Evolutionary conservation across 805 yeast species (phyloP).

Genomic region (Naumovozyma castellii): DNA sequence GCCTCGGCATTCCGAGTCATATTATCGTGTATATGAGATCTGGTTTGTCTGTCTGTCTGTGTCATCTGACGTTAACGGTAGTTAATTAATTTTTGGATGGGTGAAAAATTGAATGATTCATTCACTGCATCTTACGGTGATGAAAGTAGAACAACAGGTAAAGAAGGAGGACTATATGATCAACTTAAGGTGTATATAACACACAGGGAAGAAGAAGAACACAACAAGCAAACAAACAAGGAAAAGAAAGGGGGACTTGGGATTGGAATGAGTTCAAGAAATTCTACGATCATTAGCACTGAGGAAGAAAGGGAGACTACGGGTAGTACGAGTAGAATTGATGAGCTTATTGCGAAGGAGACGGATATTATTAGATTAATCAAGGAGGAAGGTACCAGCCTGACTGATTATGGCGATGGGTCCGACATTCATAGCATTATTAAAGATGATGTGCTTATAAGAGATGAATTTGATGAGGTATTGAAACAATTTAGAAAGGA

Average conservation of each 20-base stretch:
- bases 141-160: no score
- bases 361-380: constrained; percentile 11
- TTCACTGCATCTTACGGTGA: no score
- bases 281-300: not conserved
- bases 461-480: constrained; percentile 11
- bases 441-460: constrained; percentile 10
- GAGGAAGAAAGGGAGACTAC: not conserved
- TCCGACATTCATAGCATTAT: constrained; percentile 12
- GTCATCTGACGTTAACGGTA: no score
- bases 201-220: not conserved
- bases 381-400: constrained; percentile 8
- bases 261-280: not conserved
- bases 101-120: no score
- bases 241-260: not conserved
- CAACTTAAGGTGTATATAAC: no score
- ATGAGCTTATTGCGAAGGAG: constrained; percentile 34
- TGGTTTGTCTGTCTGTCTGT: no score
- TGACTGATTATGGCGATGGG: constrained; percentile 9
- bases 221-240: not conserved
- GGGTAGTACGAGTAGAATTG: constrained; percentile 30
- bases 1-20: no score
- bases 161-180: no score
- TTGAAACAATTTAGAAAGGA: constrained; percentile 9
- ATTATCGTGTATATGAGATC: no score
- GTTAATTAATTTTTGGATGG: no score